Evolutionary conservation across 371 early-diverging fungal species (phyloP), one percentile per base, ranked within the genome.

Genomic region (Zychaea mexicana): DNA sequence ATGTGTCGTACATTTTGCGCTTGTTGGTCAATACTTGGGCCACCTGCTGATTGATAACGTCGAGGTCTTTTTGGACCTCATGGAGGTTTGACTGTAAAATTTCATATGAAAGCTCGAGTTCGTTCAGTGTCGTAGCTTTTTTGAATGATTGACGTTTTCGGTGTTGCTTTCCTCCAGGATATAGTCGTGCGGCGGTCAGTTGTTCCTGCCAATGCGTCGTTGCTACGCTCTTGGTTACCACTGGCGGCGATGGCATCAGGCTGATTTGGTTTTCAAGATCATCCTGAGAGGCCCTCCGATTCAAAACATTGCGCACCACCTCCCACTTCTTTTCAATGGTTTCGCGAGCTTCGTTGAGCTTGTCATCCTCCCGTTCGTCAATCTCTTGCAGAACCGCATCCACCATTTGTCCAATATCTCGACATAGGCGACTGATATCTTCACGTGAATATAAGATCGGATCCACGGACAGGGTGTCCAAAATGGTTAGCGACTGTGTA

Each of bases 51-150:
- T 76, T 78, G n/a, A 82, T 71, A 19, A 75, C 73, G 26, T 79
- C 78, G 1, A 85, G 68, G 61, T 87, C 87, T 7, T 77, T 82
- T 54, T 84, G 80, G 27, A 87, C 82, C 64, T 87, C 87, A n/a
- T 70, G 74, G 5, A 85, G 63, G 60, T 87, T 87, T 17, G 85
- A 72, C 54, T 78, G 79, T 32, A 82, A 55, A 28, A 87, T 85
- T 28, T 85, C 87, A 68, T 84, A 87, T 3, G 77, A 69, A 13
- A 87, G 67, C 36, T 87, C 87, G 7, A 87, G 76, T 53, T 84
- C 78, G 45, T 87, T 83, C 17, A 87, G 60, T 0, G 79, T 71
- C 1, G 68, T 67, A 3, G 17, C 19, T n/a, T 10, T 36, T 27
- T 42, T 42, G 13, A n/a, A 12, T 15, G 49, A 17, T 10, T 45